A percentile compares a stretch with the other conserved stretches of the same genome.
Conservation (phyloP, 2,329 filamentous ascomycete genomes). For the Onygenales sp. region DNA sequence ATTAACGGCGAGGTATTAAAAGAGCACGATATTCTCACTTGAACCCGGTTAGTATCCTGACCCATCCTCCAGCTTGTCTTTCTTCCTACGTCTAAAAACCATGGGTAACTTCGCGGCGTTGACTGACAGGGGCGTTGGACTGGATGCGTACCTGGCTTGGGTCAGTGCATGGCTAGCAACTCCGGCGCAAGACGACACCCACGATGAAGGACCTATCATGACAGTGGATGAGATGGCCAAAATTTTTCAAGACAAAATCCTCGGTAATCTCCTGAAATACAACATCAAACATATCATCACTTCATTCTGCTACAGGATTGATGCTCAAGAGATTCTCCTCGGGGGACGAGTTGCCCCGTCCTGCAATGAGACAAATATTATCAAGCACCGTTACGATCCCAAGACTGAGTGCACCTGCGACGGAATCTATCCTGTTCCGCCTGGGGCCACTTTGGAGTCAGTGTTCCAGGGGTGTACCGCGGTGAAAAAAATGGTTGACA, state of each 20-base stretch:
- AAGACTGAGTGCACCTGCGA: conserved; percentile 10
- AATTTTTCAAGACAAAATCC: not conserved
- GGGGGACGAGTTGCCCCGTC: conserved; percentile 10
- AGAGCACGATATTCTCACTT: too few relatives aligned
- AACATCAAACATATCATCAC: not conserved
- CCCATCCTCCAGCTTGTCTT: too few relatives aligned
- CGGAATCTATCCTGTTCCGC: conserved; percentile 4
- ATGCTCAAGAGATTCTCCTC: not conserved
- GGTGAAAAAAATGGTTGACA: not conserved
- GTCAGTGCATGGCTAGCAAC: too few relatives aligned
- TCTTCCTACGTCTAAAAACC: too few relatives aligned
- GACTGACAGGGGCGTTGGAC: too few relatives aligned
- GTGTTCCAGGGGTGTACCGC: not conserved
- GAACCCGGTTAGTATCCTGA: too few relatives aligned
- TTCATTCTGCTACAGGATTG: not conserved
- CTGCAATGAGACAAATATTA: conserved; percentile 11
- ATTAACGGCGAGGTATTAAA: too few relatives aligned
- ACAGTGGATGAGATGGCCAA: not conserved
- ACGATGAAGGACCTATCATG: too few relatives aligned
- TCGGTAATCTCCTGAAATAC: not conserved
- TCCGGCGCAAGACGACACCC: too few relatives aligned
- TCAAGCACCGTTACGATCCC: conserved; percentile 12
- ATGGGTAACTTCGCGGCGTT: too few relatives aligned
- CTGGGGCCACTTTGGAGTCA: not conserved
- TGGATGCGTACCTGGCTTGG: too few relatives aligned